These are phyloP conservation scores for Fraxinus floribunda DNA, from an alignment of 305 asterid genomes.

Conservation along the genomic window DNA sequence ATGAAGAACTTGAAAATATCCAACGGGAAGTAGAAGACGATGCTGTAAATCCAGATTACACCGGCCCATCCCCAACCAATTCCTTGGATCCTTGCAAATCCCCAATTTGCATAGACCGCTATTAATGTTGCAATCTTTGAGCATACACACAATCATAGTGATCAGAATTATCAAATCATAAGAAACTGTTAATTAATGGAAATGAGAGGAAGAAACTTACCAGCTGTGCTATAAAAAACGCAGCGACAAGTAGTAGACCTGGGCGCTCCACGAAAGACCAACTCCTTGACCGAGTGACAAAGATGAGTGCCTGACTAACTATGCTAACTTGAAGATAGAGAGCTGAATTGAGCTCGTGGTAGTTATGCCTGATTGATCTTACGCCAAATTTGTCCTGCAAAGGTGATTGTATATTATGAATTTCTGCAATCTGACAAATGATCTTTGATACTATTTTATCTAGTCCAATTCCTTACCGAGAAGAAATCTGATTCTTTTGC, in stretches of 20 bases:
- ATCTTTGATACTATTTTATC: not conserved
- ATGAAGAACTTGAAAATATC: slow-evolving; percentile 53
- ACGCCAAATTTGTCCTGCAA: slow-evolving; percentile 43
- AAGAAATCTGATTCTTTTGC: slow-evolving; percentile 57
- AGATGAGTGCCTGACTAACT: slow-evolving; percentile 65
- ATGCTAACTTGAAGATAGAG: slow-evolving; percentile 70
- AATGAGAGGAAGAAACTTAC: slow-evolving; percentile 22
- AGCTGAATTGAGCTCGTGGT: slow-evolving; percentile 34
- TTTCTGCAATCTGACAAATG: not conserved
- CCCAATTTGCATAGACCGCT: slow-evolving; percentile 42
- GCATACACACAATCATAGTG: not conserved
- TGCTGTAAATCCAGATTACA: slow-evolving; percentile 54
- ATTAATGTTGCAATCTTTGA: slow-evolving; percentile 50
- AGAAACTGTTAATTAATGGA: not conserved
- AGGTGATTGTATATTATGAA: not conserved
- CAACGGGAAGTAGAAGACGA: slow-evolving; percentile 44
- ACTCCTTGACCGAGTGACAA: slow-evolving; percentile 62
- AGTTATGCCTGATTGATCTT: slow-evolving; percentile 27
- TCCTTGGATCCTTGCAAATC: slow-evolving; percentile 38
- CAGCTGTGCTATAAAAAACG: slow-evolving; percentile 58
- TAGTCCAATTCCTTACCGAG: slow-evolving; percentile 33
- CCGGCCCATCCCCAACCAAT: slow-evolving; percentile 61
- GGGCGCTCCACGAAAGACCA: slow-evolving; percentile 63
- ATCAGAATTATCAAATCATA: not conserved
- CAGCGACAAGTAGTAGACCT: slow-evolving; percentile 48